Evolutionary conservation across 192 early-diverging fungal genomes (phyloP), one percentile per base, ranked within the genome.

Genomic region (Entrophospora sp.): DNA sequence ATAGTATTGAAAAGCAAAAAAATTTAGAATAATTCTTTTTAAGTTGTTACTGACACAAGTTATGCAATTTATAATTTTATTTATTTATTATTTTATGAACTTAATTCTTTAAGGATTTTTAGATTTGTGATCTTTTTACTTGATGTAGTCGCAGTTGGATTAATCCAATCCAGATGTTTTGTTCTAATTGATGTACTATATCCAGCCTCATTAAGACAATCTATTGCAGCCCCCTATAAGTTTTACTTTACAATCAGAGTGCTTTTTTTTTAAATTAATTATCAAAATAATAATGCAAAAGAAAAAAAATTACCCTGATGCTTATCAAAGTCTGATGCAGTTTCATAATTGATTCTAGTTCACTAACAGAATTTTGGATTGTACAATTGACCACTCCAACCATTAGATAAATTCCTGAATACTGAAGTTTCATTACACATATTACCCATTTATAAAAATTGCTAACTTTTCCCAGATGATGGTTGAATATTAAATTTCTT

Each of bases 111-210:
- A n/a, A n/a, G n/a, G n/a, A n/a, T n/a, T n/a, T n/a, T n/a, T n/a
- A n/a, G n/a, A n/a, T n/a, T n/a, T n/a, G n/a, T n/a, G 75, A 65
- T 84, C 12, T 52, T 31, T 52, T 14, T 4, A 30, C 49, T 52
- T 10, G 60, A 43, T 62, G 60, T 45, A 45, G 16, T 44, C 16
- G 61, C 61, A 36, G 40, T 63, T 63, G 44, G 61, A 24, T 20
- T 25, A 20, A 63, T 13, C 61, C 61, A 63, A 8, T 30, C 16
- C 35, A 1, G 18, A 32, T 48, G 48, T 5, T 36, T 35, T 63
- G 16, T 12, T 46, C 48, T 42, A 63, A 25, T 5, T 32, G 36
- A 34, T 40, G 57, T 59, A 24, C 20, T 20, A 48, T 22, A 10
- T 16, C 2, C 1, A 34, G 1, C 34, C 44, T 36, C 60, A 10